A percentile compares a stretch with the other conserved stretches of the same genome.
Conservation (phyloP, 805 yeast genomes). For the Blastobotrys chiropterorum region DNA sequence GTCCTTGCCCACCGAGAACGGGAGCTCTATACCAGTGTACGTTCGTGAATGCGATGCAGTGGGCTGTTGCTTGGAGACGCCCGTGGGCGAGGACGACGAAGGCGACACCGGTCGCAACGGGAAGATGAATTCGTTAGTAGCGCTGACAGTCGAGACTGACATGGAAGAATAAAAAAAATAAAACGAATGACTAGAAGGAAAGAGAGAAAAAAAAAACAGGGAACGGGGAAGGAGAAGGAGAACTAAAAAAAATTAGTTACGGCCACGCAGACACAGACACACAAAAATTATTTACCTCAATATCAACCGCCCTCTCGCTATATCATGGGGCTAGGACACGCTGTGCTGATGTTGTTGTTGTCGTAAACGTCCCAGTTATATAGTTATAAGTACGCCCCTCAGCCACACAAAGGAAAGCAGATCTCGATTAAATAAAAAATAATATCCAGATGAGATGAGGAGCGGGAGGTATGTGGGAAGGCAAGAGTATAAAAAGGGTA, state of each 20-base stretch:
- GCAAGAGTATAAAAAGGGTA: background rate
- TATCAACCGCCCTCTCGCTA: background rate
- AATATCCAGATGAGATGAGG: background rate
- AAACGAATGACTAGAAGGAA: background rate
- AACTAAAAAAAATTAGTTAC: background rate
- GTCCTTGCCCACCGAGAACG: background rate
- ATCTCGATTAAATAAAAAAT: background rate
- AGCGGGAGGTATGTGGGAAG: background rate
- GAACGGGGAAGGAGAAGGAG: background rate
- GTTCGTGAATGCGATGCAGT: background rate
- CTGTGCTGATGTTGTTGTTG: background rate
- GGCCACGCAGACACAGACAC: background rate
- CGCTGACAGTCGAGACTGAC: background rate
- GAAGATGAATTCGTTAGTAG: background rate
- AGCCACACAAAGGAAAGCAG: background rate
- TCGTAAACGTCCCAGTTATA: background rate
- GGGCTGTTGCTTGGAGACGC: background rate
- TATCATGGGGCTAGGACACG: background rate
- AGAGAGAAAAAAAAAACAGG: background rate
- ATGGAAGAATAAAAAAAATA: background rate
- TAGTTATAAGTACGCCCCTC: background rate
- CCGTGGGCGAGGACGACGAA: background rate
- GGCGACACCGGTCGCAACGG: background rate
- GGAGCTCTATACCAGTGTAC: constrained; percentile 5
- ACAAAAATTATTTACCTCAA: background rate